phyloP scores from a whole-genome alignment of 208 protist species.

The Tritrichomonas foetus region DNA sequence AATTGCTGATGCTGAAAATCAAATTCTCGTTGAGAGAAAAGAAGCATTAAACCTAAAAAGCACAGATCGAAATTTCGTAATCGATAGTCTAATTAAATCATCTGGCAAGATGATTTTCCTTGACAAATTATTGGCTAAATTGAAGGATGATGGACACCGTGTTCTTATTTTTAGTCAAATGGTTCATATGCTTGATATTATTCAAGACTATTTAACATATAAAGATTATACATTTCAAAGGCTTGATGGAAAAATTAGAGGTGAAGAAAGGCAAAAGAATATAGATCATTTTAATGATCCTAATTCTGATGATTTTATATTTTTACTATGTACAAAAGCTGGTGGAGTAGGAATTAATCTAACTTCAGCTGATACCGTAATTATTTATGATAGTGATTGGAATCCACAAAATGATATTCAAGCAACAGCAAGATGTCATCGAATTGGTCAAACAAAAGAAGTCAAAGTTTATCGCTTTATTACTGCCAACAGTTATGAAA shows the following conservation, averaged over 20 bases:
- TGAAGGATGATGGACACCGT: conserved; percentile 66
- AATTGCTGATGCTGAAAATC: conserved; percentile 43
- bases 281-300: conserved; percentile 50
- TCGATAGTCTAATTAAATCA: conserved; percentile 53
- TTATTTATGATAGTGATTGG: conserved; percentile 63
- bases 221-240: conserved; percentile 70
- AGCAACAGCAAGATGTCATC: conserved; percentile 76
- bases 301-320: conserved; percentile 48
- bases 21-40: neutral
- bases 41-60: neutral
- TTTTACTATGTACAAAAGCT: conserved; percentile 57
- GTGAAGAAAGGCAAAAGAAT: conserved; percentile 30
- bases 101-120: conserved; percentile 77
- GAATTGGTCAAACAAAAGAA: conserved; percentile 84
- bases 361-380: conserved; percentile 60
- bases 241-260: conserved; percentile 69
- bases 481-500: conserved; percentile 70
- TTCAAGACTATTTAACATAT: conserved; percentile 74
- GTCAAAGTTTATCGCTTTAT: conserved; percentile 74
- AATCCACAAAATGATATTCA: conserved; percentile 64
- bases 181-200: conserved; percentile 76
- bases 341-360: conserved; percentile 61
- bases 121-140: conserved; percentile 64
- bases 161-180: conserved; percentile 90
- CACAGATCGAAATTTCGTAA: neutral